Evolutionary conservation across 148 eudicot genomes (phyloP), one percentile per base, ranked within the genome.

Genomic region (Persicaria tinctoria): DNA sequence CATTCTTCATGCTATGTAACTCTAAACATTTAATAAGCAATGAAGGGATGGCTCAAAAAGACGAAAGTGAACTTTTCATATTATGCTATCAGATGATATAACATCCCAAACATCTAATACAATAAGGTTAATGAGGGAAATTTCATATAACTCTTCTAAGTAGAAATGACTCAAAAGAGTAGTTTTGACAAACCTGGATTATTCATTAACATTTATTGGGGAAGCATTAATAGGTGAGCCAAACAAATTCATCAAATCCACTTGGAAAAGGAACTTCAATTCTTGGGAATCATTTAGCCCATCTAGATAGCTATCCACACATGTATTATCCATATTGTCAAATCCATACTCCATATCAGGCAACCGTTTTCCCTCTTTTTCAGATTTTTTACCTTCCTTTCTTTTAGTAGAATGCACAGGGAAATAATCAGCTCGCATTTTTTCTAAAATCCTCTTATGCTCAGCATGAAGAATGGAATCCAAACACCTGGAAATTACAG

Each of bases 401-500:
- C 78, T 70, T 47, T 79, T 76, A 38, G 59, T 56, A 27, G 85
- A 66, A 51, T 79, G 88, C 56, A 84, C 73, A 55, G 83, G 82
- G 70, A 80, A 85, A 82, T 83, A 89, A 82, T 93, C 92, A 70
- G 77, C 85, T 70, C 98, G 85, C 94, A 93, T 91, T 80, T 89
- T 95, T 85, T 93, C 98, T 76, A 93, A 77, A 76, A 89, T 82
- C 51, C 74, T 77, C 80, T 91, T 93, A 80, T 93, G 98, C 73
- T 93, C 97, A 76, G 97, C 98, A 71, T 91, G 97, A 81, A 93
- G 84, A 78, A 91, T 88, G 6, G 90, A 87, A 70, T 93, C 97
- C 87, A 93, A 82, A 63, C 91, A 85, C 83, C 98, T 93, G 78
- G 44, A 71, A 56, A n/a, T 60, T 17, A 27, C 66, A 76, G 8